Conservation (phyloP, 257 asterid genomes). For the Verbena officinalis region DNA sequence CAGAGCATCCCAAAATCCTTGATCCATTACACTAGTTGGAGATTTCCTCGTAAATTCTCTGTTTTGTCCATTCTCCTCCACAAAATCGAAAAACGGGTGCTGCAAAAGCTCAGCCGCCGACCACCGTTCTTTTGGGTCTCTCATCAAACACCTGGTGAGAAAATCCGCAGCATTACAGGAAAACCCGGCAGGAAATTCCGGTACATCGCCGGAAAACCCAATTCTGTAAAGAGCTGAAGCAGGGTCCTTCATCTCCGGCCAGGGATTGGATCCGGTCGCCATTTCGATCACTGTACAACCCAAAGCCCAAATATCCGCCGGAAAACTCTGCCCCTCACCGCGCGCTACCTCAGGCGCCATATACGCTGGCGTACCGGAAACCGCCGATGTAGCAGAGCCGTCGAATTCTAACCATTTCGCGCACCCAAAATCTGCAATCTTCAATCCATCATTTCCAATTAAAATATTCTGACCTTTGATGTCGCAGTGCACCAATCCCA, state of each 20-base stretch:
- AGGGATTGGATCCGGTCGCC: conserved; percentile 81
- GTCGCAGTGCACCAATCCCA: conserved; percentile 76
- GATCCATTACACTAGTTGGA: conserved; percentile 78
- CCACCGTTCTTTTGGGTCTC: conserved; percentile 58
- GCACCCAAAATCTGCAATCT: conserved; percentile 86
- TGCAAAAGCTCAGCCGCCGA: conserved; percentile 64
- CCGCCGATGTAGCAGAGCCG: background rate
- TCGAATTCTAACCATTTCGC: conserved; percentile 38
- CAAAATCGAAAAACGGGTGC: conserved; percentile 58
- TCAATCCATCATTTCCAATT: conserved; percentile 48
- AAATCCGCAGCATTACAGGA: conserved; percentile 59
- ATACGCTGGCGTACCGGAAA: conserved; percentile 83
- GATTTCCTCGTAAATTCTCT: conserved; percentile 41
- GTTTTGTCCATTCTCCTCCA: conserved; percentile 18
- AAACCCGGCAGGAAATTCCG: conserved; percentile 60
- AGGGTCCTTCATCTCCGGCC: conserved; percentile 75
- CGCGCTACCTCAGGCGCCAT: conserved; percentile 96
- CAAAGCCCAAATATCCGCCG: conserved; percentile 86
- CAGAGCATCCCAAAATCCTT: conserved; percentile 66
- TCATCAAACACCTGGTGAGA: conserved; percentile 55
- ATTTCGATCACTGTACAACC: conserved; percentile 81
- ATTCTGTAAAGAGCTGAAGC: conserved; percentile 70
- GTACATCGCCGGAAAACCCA: conserved; percentile 59
- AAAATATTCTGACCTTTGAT: conserved; percentile 69
- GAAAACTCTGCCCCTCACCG: conserved; percentile 71